Evolutionary conservation across 345 rosid genomes (phyloP).

Genomic region (Pistacia atlantica): DNA sequence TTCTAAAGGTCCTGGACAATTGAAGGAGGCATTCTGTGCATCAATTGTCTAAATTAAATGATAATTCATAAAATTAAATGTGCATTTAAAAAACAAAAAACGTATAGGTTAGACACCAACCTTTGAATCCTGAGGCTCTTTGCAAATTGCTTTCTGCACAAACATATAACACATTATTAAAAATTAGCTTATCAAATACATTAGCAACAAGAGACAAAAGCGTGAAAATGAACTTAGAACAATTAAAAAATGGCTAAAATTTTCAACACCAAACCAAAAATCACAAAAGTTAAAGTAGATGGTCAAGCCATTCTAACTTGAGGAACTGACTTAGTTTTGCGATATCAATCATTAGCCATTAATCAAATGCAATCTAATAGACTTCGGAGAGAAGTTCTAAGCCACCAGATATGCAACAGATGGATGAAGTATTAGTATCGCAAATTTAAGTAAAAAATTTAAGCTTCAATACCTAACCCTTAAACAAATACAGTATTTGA

Average conservation of each 20-base stretch:
- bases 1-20: conserved; percentile 9
- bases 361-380: too few species aligned
- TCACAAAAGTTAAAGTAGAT: neutral
- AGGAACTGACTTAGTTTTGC: too few species aligned
- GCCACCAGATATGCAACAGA: too few species aligned
- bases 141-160: conserved; percentile 79
- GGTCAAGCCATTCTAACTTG: too few species aligned
- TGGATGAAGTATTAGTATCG: too few species aligned
- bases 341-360: too few species aligned
- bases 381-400: too few species aligned
- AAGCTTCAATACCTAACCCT: too few species aligned
- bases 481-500: too few species aligned
- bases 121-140: conserved; percentile 84
- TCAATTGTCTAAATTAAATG: neutral
- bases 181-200: neutral
- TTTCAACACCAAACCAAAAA: conserved; percentile 10
- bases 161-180: conserved; percentile 2
- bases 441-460: too few species aligned
- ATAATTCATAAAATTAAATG: neutral
- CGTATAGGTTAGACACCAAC: conserved; percentile 38
- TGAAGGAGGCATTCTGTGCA: neutral
- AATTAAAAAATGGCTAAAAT: neutral
- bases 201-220: neutral
- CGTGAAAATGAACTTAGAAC: conserved; percentile 2
- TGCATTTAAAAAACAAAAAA: conserved; percentile 1